Evolutionary conservation across 306 rosid genomes (phyloP).

Genomic region (Casuarina glauca): DNA sequence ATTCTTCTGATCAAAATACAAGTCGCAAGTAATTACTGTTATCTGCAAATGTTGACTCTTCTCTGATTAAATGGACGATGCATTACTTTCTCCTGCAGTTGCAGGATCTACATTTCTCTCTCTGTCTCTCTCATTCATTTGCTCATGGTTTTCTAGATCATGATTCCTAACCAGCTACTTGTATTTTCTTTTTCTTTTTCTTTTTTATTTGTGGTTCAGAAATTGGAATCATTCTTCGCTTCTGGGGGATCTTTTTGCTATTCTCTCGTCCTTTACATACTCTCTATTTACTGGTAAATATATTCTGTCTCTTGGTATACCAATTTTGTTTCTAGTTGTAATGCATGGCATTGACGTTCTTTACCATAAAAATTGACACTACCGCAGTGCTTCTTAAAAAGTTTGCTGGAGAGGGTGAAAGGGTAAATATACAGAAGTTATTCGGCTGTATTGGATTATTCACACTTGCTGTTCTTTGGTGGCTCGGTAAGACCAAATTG

Average conservation of each 20-base stretch:
- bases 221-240: conserved; percentile 23
- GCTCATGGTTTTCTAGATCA: conserved; percentile 31
- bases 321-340: not conserved
- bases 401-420: conserved; percentile 37
- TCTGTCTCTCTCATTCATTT: too few relatives aligned
- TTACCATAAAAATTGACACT: not conserved
- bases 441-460: conserved; percentile 34
- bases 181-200: conserved; percentile 8
- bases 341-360: not conserved
- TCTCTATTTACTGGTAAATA: conserved; percentile 32
- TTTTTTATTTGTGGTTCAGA: conserved; percentile 3
- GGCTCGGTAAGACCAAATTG: conserved; percentile 23
- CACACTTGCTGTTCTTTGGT: conserved; percentile 35
- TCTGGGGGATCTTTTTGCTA: conserved; percentile 31
- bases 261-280: conserved; percentile 33
- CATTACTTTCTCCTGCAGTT: not conserved
- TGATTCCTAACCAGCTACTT: conserved; percentile 35
- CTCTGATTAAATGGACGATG: not conserved
- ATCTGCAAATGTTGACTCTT: not conserved
- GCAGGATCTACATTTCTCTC: not conserved
- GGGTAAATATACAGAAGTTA: conserved; percentile 35
- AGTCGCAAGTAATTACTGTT: not conserved
- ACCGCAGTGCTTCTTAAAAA: conserved; percentile 35
- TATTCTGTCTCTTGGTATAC: not conserved
- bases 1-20: not conserved